Conservation (phyloP, 148 eudicot genomes). For the Camellia sinensis region DNA sequence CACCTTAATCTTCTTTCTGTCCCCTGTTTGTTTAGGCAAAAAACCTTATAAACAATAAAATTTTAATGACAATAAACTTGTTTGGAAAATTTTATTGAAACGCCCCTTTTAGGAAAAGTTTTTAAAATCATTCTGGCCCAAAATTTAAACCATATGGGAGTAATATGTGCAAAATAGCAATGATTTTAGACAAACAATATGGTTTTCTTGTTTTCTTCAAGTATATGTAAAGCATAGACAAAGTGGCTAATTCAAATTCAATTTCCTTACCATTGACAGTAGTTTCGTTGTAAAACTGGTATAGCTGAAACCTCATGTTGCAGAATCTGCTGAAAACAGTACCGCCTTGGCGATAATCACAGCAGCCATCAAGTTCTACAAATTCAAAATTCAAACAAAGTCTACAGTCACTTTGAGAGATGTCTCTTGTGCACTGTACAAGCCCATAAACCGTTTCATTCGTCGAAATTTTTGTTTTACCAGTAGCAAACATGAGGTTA, state of each 20-base stretch:
- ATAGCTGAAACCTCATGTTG: constrained; percentile 22
- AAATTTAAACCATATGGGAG: too few relatives aligned
- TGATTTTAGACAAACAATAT: too few relatives aligned
- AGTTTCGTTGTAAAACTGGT: constrained; percentile 18
- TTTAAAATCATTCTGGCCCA: too few relatives aligned
- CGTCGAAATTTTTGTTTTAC: not conserved
- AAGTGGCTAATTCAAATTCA: not conserved
- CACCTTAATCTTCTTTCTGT: constrained; percentile 7
- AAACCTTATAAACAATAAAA: not conserved
- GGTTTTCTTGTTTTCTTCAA: too few relatives aligned
- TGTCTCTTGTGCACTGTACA: constrained; percentile 32
- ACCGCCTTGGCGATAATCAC: constrained; percentile 19
- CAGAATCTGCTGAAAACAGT: constrained; percentile 23
- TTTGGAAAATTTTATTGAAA: too few relatives aligned
- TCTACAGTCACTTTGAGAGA: constrained; percentile 17
- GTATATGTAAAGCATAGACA: not conserved
- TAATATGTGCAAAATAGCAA: too few relatives aligned
- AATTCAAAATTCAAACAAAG: constrained; percentile 17
- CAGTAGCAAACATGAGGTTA: constrained; percentile 23
- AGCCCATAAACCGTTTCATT: constrained; percentile 24
- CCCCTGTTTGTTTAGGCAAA: constrained; percentile 7
- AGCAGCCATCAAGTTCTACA: constrained; percentile 27
- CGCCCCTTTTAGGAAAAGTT: too few relatives aligned
- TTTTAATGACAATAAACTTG: too few relatives aligned
- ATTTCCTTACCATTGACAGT: constrained; percentile 16